Conservation (phyloP, 208 protist species). For the Leishmania aethiopica region DNA sequence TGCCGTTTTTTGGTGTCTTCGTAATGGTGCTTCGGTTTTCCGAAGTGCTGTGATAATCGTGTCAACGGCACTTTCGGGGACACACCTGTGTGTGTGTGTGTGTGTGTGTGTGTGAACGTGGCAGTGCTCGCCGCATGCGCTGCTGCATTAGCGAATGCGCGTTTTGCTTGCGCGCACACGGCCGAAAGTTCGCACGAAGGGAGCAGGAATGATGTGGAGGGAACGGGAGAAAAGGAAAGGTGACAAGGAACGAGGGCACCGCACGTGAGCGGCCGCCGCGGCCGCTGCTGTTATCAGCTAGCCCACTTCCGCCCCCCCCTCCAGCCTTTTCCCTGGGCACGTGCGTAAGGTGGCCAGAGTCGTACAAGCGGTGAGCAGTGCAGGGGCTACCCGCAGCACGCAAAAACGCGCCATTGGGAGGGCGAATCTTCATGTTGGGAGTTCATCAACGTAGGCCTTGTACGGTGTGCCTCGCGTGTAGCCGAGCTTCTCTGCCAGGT, state of each 20-base stretch:
- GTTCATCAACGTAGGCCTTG: conserved; percentile 7
- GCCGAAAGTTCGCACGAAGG: not conserved
- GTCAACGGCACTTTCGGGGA: not conserved
- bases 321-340: not conserved
- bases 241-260: not conserved
- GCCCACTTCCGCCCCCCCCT: not conserved
- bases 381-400: not conserved
- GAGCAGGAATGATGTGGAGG: not conserved
- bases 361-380: not conserved
- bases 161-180: not conserved
- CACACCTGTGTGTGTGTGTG: not conserved
- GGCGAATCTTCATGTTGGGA: not conserved
- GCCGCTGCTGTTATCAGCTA: not conserved
- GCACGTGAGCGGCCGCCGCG: not conserved
- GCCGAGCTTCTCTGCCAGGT: conserved; percentile 15
- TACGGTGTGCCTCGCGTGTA: conserved; percentile 7
- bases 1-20: not conserved
- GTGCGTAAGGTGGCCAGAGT: not conserved
- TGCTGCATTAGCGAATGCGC: not conserved
- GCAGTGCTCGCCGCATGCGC: not conserved
- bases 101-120: not conserved
- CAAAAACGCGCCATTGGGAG: not conserved
- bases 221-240: not conserved
- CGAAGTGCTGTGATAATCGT: not conserved
- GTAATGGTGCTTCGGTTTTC: not conserved